A percentile compares a stretch with the other conserved stretches of the same genome.
These are phyloP conservation scores for Periconia sp. DNA, from an alignment of 2,329 filamentous ascomycete genomes.

Conservation along the genomic window DNA sequence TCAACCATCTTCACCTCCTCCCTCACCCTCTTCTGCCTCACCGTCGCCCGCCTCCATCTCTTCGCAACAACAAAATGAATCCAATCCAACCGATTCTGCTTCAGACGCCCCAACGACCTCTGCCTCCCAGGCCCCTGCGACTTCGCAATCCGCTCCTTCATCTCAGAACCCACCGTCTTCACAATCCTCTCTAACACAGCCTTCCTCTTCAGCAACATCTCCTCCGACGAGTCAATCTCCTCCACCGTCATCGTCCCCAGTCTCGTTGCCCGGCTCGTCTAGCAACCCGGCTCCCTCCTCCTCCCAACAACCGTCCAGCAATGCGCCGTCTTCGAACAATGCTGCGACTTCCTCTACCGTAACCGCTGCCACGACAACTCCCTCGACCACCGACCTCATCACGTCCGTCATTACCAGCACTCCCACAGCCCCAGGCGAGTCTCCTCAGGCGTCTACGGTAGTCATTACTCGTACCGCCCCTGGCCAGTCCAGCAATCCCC, in stretches of 20 bases:
- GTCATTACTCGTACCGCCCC: slow-evolving; percentile 14
- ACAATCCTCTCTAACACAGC: slow-evolving; percentile 12
- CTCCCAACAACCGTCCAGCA: slow-evolving; percentile 3
- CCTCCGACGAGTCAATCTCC: slow-evolving; percentile 14
- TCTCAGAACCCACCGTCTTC: background rate
- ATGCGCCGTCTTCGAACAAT: slow-evolving; percentile 10
- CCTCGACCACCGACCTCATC: slow-evolving; percentile 17
- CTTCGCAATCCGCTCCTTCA: slow-evolving; percentile 2
- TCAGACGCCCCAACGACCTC: slow-evolving; percentile 11
- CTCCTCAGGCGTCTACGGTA: slow-evolving; percentile 2
- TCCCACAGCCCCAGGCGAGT: slow-evolving; percentile 8
- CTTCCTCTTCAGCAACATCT: slow-evolving; percentile 20
- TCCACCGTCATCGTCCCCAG: slow-evolving; percentile 13
- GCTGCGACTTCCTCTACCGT: slow-evolving; percentile 11
- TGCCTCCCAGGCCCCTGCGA: slow-evolving; percentile 13
- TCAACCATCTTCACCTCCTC: slow-evolving; percentile 6
- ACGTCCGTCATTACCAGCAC: slow-evolving; percentile 14
- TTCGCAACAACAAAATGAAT: background rate
- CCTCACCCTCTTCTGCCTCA: slow-evolving; percentile 15
- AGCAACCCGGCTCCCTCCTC: slow-evolving; percentile 5
- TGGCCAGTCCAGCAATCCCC: background rate
- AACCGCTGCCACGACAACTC: slow-evolving; percentile 7
- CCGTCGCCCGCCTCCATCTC: slow-evolving; percentile 9
- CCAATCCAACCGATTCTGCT: slow-evolving; percentile 13
- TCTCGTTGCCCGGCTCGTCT: background rate